Evolutionary conservation across 495 filamentous ascomycete genomes (phyloP), one percentile per base, ranked within the genome.

Genomic region (Talaromyces liani): DNA sequence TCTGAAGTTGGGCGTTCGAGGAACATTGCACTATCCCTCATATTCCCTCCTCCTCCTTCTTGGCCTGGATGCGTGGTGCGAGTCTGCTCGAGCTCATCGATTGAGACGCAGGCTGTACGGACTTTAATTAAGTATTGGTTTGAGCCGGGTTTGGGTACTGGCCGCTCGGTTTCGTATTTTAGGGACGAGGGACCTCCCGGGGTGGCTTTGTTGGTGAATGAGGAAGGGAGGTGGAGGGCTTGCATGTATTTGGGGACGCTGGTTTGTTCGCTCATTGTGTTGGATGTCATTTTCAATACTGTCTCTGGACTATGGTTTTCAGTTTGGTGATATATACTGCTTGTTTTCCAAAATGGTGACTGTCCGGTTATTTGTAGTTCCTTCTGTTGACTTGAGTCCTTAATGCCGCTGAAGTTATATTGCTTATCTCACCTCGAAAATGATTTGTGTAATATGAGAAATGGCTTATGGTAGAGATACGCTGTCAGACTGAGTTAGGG

Each of bases 81-180:
- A 1, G 53, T 56, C 22, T 56, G 53, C 22, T 29, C 8, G 3
- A 56, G 10, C 65, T 88, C 86, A 55, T 85, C 81, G 57, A 81
- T 75, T 64, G 78, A 86, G 49, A 85, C 81, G 20, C 84, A 79
- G 20, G 81, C 79, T 9, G 85, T 77, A 51, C 79, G 74, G 14
- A 87, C 80, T 61, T 83, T 82, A 69, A 89, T 79, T 6, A 88
- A 78, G 63, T 87, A 85, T 65, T 87, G 80, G 6, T 71, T 66
- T 6, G 68, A 63, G 3, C 73, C 69, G 1, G 78, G 77, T 39
- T 71, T 71, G 2, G 79, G 77, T 0, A 71, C 75, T n/a, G 78
- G 71, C 63, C 73, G 66, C 66, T 75, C 66, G 61, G 69, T 68
- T 56, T 78, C 75, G 34, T 77, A 71, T 25, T 73, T 63, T 6